A percentile compares a stretch with the other conserved stretches of the same genome.
Conservation (phyloP, 441 rosid species). For the Mallotus japonicus region DNA sequence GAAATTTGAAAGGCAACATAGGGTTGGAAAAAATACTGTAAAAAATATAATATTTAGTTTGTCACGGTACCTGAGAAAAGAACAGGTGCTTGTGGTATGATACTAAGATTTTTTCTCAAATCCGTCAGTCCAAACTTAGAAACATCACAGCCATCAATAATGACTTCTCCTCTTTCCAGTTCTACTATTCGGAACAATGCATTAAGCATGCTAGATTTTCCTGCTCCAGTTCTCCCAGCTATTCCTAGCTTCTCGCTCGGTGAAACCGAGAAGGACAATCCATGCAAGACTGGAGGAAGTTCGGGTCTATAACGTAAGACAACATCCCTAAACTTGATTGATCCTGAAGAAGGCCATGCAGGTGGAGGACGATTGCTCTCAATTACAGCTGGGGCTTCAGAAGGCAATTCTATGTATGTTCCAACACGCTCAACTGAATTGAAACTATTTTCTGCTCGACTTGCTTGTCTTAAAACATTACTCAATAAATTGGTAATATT, state of each 20-base stretch:
- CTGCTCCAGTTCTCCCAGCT: constrained; percentile 98
- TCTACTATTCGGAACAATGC: constrained; percentile 91
- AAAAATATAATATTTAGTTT: too few relatives aligned
- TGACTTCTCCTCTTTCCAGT: constrained; percentile 71
- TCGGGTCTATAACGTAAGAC: constrained; percentile 79
- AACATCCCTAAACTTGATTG: constrained; percentile 70
- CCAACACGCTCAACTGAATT: constrained; percentile 95
- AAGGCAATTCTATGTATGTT: constrained; percentile 74
- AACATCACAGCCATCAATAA: constrained; percentile 68
- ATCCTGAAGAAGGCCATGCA: constrained; percentile 86
- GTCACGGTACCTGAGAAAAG: constrained; percentile 81
- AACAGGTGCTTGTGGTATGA: constrained; percentile 95
- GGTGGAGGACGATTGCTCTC: constrained; percentile 66
- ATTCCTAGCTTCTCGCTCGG: constrained; percentile 88
- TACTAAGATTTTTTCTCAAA: constrained; percentile 68
- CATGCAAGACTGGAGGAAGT: constrained; percentile 93
- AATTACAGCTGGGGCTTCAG: constrained; percentile 71
- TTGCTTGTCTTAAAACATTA: constrained; percentile 83
- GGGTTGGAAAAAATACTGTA: neutral
- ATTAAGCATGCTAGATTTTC: constrained; percentile 94
- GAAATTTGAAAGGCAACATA: neutral
- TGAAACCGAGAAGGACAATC: constrained; percentile 62
- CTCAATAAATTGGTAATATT: constrained; percentile 76
- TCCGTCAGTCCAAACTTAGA: constrained; percentile 77
- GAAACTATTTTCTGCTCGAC: constrained; percentile 87